phyloP scores from a whole-genome alignment of 768 basidiomycete genomes.

The Strobilomyces echinocephalus region DNA sequence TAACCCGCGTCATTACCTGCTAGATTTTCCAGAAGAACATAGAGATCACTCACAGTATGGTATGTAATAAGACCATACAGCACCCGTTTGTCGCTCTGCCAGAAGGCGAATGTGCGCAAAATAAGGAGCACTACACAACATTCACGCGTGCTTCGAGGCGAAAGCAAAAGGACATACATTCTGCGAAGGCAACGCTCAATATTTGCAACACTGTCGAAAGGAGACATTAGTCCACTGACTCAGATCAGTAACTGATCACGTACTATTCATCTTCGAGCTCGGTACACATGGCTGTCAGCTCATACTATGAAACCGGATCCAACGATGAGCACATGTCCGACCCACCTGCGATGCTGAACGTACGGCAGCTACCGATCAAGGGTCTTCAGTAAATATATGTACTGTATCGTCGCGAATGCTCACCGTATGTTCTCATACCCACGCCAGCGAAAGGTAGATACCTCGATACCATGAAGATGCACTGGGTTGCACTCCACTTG shows the following conservation, averaged over 20 bases:
- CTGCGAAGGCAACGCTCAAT: slow-evolving; percentile 6
- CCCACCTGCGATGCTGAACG: slow-evolving; percentile 7
- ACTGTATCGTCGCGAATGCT: not conserved
- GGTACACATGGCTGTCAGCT: slow-evolving; percentile 1
- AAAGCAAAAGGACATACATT: not conserved
- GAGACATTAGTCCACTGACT: not conserved
- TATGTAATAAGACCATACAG: slow-evolving; percentile 13
- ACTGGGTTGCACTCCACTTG: slow-evolving; percentile 13
- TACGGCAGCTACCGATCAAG: slow-evolving; percentile 1
- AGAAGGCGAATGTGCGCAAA: slow-evolving; percentile 21
- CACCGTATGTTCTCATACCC: slow-evolving; percentile 13
- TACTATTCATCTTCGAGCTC: slow-evolving; percentile 6
- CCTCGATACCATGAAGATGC: slow-evolving; percentile 16
- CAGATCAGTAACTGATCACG: not conserved
- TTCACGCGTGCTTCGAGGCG: not conserved
- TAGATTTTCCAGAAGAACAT: not conserved
- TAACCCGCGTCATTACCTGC: not conserved
- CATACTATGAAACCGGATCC: no score
- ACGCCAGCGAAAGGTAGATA: slow-evolving; percentile 17
- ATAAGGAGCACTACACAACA: slow-evolving; percentile 10
- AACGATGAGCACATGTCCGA: not conserved
- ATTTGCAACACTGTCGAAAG: slow-evolving; percentile 7
- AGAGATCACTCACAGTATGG: slow-evolving; percentile 1
- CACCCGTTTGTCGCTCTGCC: slow-evolving; percentile 10
- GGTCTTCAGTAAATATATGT: not conserved